Conservation (phyloP, 805 yeast genomes). For the Zygoascus bituminiphila region DNA sequence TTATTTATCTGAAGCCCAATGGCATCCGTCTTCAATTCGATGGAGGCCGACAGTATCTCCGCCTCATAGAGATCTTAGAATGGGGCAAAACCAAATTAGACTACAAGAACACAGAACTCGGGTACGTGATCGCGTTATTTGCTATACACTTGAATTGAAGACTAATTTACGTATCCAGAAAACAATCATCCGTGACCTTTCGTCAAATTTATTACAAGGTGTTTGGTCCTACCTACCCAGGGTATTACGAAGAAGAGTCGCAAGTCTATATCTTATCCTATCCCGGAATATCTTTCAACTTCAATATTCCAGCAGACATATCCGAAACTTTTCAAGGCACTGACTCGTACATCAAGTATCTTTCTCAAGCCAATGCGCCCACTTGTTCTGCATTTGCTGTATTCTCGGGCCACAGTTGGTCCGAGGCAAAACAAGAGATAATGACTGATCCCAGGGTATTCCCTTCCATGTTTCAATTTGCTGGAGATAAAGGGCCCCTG, state of each 20-base stretch:
- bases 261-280: constrained; percentile 41
- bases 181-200: constrained; percentile 23
- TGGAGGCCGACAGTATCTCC: constrained; percentile 16
- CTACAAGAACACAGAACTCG: constrained; percentile 20
- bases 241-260: constrained; percentile 28
- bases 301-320: constrained; percentile 24
- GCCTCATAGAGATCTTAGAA: constrained; percentile 20
- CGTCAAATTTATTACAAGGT: constrained; percentile 44
- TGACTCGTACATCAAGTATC: constrained; percentile 27
- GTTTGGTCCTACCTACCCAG: constrained; percentile 61
- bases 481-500: background rate
- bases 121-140: too few relatives aligned
- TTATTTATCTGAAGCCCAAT: constrained; percentile 14
- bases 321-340: background rate
- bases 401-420: constrained; percentile 21
- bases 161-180: background rate
- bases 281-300: constrained; percentile 50
- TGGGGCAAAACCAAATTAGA: constrained; percentile 14
- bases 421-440: constrained; percentile 8
- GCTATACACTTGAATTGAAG: background rate
- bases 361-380: constrained; percentile 14
- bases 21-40: constrained; percentile 23
- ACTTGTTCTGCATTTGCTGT: constrained; percentile 19
- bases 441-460: background rate
- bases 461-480: background rate